Evolutionary conservation across 805 yeast species (phyloP).

Genomic region (Metschnikowia vanudenii): DNA sequence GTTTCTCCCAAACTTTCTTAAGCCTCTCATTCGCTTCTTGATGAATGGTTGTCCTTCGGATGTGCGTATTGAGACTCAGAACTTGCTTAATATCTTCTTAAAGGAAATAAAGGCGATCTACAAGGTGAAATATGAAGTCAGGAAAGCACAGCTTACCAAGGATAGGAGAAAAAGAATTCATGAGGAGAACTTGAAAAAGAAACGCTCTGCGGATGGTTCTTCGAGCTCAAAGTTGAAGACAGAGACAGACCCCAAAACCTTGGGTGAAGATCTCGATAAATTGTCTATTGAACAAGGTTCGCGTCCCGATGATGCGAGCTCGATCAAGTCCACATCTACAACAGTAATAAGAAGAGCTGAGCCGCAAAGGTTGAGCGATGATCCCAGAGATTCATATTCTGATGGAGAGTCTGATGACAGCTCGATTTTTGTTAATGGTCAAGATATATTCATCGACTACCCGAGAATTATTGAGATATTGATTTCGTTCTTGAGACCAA

Average conservation of each 20-base stretch:
- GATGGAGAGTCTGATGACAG: constrained; percentile 23
- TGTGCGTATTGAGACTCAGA: constrained; percentile 81
- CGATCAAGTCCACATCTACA: constrained; percentile 29
- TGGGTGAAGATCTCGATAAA: constrained; percentile 1
- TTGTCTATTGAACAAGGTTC: not conserved
- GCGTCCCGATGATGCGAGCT: constrained; percentile 11
- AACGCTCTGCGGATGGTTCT: not conserved
- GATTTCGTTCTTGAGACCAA: constrained; percentile 65
- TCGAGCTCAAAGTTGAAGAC: not conserved
- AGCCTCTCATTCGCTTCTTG: constrained; percentile 75
- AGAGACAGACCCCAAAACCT: not conserved
- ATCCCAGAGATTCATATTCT: not conserved
- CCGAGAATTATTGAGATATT: constrained; percentile 78
- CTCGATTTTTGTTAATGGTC: constrained; percentile 43
- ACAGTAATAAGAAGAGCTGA: constrained; percentile 23
- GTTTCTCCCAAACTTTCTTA: constrained; percentile 84
- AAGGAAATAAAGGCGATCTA: constrained; percentile 79
- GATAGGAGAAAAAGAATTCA: constrained; percentile 14
- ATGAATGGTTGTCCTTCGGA: constrained; percentile 79
- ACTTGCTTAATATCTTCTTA: constrained; percentile 68
- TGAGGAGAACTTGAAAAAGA: not conserved
- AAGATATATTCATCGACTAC: constrained; percentile 78
- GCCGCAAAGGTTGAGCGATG: constrained; percentile 1
- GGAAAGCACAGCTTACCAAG: constrained; percentile 24
- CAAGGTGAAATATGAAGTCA: constrained; percentile 58